A percentile compares a stretch with the other conserved stretches of the same genome.
These are phyloP conservation scores for Fusarium chlamydosporum DNA, from an alignment of 2,329 filamentous ascomycete genomes.

Conservation along the genomic window DNA sequence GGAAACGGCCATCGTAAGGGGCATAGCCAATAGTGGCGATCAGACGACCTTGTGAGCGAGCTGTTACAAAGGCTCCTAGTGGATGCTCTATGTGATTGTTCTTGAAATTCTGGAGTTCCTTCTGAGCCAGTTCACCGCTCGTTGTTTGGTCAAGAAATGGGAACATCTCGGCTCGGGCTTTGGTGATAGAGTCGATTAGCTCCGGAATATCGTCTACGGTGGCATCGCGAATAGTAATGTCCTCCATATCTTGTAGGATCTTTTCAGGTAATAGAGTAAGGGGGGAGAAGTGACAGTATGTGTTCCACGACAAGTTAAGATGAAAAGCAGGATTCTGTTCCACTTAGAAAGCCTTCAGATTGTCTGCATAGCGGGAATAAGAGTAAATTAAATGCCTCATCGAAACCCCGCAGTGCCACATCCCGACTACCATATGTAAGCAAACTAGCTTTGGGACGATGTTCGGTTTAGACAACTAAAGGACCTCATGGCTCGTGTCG, in stretches of 20 bases:
- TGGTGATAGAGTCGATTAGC: slow-evolving; percentile 45
- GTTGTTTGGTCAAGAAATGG: slow-evolving; percentile 45
- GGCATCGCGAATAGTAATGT: slow-evolving; percentile 30
- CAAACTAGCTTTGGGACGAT: background rate
- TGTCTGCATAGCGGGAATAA: background rate
- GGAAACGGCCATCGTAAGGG: slow-evolving; percentile 49
- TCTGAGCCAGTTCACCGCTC: slow-evolving; percentile 28
- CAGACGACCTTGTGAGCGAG: slow-evolving; percentile 27
- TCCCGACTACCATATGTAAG: background rate
- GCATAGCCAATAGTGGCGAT: slow-evolving; percentile 49
- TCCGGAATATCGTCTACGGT: slow-evolving; percentile 41
- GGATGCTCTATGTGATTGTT: slow-evolving; percentile 45
- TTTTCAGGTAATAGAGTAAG: rapidly evolving
- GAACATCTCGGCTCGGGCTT: slow-evolving; percentile 51
- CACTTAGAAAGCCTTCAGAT: background rate
- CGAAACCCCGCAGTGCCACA: background rate
- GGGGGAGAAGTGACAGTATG: no score
- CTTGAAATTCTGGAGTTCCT: slow-evolving; percentile 44
- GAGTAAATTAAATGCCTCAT: slow-evolving; percentile 7
- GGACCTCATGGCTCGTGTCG: background rate
- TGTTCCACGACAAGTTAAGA: no score
- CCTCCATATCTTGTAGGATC: slow-evolving; percentile 10
- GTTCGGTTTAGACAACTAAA: background rate
- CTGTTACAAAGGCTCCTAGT: slow-evolving; percentile 44
- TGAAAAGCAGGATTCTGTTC: background rate